Percentiles rank a stretch among this genome's conserved stretches.
Conservation (phyloP, 2,329 filamentous ascomycete genomes). For the Penicillium sp. region DNA sequence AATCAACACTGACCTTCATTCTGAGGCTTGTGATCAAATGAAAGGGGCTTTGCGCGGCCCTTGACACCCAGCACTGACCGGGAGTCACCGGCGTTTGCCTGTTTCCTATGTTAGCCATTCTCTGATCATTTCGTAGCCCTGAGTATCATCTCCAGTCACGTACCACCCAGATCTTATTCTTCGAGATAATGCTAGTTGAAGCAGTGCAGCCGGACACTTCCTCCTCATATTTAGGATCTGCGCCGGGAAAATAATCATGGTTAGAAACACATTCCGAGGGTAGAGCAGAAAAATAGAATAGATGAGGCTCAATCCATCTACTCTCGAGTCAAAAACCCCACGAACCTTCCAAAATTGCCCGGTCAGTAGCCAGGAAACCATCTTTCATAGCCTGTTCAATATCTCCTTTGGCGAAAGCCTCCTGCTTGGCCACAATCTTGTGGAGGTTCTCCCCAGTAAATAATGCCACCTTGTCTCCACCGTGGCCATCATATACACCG, state of each 20-base stretch:
- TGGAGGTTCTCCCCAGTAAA: slow-evolving; percentile 92
- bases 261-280: neutral
- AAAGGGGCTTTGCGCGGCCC: slow-evolving; percentile 93
- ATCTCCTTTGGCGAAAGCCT: slow-evolving; percentile 85
- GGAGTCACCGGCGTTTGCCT: slow-evolving; percentile 98
- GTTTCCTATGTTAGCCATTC: slow-evolving; percentile 19
- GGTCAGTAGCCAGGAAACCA: slow-evolving; percentile 91
- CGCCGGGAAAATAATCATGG: neutral
- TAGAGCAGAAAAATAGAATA: slow-evolving; percentile 11
- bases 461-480: slow-evolving; percentile 91
- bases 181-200: slow-evolving; percentile 83
- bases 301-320: neutral
- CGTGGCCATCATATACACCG: slow-evolving; percentile 96
- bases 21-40: slow-evolving; percentile 99
- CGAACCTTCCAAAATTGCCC: slow-evolving; percentile 91
- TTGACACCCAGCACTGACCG: slow-evolving; percentile 94
- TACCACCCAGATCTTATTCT: slow-evolving; percentile 93
- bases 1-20: slow-evolving; percentile 71
- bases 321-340: slow-evolving; percentile 6
- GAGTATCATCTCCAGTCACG: slow-evolving; percentile 45
- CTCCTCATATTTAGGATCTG: slow-evolving; percentile 95
- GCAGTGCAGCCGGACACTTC: slow-evolving; percentile 98
- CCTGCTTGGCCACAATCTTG: slow-evolving; percentile 91
- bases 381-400: slow-evolving; percentile 96
- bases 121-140: neutral